Evolutionary conservation across 2,329 filamentous ascomycete genomes (phyloP).

Genomic region (Diaporthe sp.): DNA sequence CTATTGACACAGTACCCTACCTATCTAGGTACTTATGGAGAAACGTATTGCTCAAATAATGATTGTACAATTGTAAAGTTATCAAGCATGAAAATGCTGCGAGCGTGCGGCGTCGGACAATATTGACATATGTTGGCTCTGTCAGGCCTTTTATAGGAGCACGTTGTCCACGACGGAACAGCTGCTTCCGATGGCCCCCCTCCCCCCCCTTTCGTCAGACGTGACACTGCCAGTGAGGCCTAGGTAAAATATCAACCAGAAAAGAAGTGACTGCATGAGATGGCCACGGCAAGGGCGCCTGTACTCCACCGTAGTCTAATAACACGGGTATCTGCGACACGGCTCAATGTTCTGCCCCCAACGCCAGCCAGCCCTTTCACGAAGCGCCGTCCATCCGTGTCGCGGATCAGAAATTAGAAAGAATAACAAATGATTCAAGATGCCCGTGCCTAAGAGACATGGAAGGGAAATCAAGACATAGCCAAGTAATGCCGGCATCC

Average conservation of each 20-base stretch:
- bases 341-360: background rate
- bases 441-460: no score
- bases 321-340: background rate
- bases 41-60: no score
- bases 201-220: background rate
- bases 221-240: no score
- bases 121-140: background rate
- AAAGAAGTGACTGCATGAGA: no score
- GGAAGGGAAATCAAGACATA: background rate
- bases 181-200: background rate
- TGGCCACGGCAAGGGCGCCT: background rate
- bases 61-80: background rate
- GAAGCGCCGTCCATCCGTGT: background rate
- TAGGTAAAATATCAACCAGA: background rate
- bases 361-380: background rate
- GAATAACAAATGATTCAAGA: background rate
- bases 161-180: background rate
- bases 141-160: no score
- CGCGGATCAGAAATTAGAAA: background rate
- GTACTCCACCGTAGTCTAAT: conserved; percentile 8
- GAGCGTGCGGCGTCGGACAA: no score
- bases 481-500: background rate
- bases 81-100: background rate
- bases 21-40: background rate
- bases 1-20: background rate